Base-by-base conservation (phyloP, 371 early-diverging fungal genomes). In the Mucor sp. region DNA sequence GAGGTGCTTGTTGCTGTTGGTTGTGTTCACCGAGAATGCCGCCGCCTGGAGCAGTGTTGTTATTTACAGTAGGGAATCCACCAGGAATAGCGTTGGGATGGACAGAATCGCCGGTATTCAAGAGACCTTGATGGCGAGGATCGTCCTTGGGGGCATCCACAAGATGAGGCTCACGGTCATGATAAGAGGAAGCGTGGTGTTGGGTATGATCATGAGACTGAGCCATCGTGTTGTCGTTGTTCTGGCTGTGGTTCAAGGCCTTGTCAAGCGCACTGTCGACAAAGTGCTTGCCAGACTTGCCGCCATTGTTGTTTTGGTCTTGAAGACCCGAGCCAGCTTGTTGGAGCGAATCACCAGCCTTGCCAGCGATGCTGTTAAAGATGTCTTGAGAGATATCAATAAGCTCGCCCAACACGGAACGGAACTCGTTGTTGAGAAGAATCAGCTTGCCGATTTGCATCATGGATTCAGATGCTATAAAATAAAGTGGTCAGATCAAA, bases 351-450 rank as follows among this genome's bases (percentile, higher is more conserved):
- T 79, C 63, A 32, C 75, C 72, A 3, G 74, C 57, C 63, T 76
- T 76, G 19, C 60, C 63, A 17, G 81, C 65, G 12, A 81, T 64
- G 19, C 81, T 86, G 32, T 70, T 67, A 58, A 87, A 78, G 39
- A 87, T 69, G 21, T 85, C 80, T 65, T 81, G 85, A 37, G 84
- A 79, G 35, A 86, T 66, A 25, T 75, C 63, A 62, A 84, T 73
- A 14, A 87, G 67, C 41, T 85, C 88, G 23, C 72, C 71, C 37
- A 89, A 30, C 43, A 85, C 70, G 21, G 72, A 28, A 35, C 89
- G 76, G 70, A 89, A 88, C 25, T 86, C 83, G 2, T 79, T 62
- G 71, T 85, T 85, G 47, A 82, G 75, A 9, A 87, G 61, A 17
- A 87, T 67, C 8, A 89, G 71, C 28, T 77, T 82, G 39, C 74